Base-by-base conservation (phyloP, 768 basidiomycete species). In the Clitopilus hobsonii region DNA sequence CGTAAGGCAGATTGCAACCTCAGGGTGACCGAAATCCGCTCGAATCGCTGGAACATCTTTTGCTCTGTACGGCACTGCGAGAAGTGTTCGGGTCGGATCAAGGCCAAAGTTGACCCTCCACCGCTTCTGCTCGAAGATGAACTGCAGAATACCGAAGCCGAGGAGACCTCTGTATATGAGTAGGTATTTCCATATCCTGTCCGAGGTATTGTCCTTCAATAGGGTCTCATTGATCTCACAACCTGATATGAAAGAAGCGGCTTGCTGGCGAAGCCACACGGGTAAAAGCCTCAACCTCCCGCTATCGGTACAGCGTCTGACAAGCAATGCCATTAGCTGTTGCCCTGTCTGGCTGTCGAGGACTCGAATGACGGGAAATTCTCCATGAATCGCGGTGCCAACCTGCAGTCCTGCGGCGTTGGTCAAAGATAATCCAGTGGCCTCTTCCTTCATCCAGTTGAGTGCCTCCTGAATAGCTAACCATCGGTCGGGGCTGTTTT, bases 61-160 rank as follows among this genome's bases (percentile, higher is more conserved):
- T 0, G 80, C 81, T n/a, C 74, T 68, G 53, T 78, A 82, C 0
- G 81, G 81, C 0, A 82, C 79, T 0, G 80, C 79, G 0, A 82
- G 69, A 58, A 76, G 63, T 1, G 78, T 72, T 3, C 81, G 71
- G 5, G 47, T 56, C 1, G 59, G 60, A 48, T 76, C 75, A 4
- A 80, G 70, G 1, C 81, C 81, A 57, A 78, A 83, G 45, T 82
- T 75, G 0, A 82, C 81, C 26, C 80, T 61, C 78, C 79, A 82
- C 10, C 78, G 71, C 47, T 67, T 69, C 16, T 72, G 66, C 26
- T 61, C 63, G 0, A 83, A 61, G 0, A 64, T 63, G 48, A 73
- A 72, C 1, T 63, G 32, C 1, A 83, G 64, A 7, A 83, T 71
- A 0, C 74, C 76, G 1, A 67, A 63, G 0, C 67, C 72, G 27